Base-by-base conservation (phyloP, 768 basidiomycete genomes). In the Trichaptum fuscoviolaceum region DNA sequence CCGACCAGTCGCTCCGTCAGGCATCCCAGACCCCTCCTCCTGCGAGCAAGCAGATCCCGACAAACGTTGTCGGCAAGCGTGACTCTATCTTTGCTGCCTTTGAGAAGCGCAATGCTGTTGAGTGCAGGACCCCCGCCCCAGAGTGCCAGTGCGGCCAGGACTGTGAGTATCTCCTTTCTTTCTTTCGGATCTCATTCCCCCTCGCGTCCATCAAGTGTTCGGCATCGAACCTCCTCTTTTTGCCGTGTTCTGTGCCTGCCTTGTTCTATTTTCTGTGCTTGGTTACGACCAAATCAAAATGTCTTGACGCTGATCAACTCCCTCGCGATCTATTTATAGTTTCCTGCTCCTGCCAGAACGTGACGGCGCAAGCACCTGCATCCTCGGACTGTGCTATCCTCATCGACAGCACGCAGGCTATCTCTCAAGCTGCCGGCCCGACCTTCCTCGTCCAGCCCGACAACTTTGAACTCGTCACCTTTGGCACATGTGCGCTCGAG, bases 121-220 rank as follows among this genome's bases (percentile, higher is more conserved):
- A 52, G 42, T 52, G 42, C 42, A 52, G 42, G 42, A 52, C 12
- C 42, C 42, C 42, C 20, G 42, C 42, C 42, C 42, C 42, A 20
- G 42, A 52, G 42, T 52, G 42, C 42, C 42, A 52, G 42, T 52
- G 42, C 42, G 42, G 42, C 42, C 42, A 52, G 42, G 42, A 52
- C 42, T 52, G 42, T 52, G 42, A 52, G 42, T 52, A 52, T 52
- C 42, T 12, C 42, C 42, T 20, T 12, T 52, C 42, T 52, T 20
- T 52, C 42, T 4, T 52, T 5, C 42, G 20, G 42, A 52, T 52
- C 42, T 52, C n/a, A n/a, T 52, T 12, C 42, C 5, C 42, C 12
- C 20, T 20, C n/a, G n/a, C n/a, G 15, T 52, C 42, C 20, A 15
- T 20, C 42, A 12, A 52, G 20, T 12, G 42, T 52, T 52, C 42